Conservation (phyloP, 768 basidiomycete species). For the Butyriboletus loyo region DNA sequence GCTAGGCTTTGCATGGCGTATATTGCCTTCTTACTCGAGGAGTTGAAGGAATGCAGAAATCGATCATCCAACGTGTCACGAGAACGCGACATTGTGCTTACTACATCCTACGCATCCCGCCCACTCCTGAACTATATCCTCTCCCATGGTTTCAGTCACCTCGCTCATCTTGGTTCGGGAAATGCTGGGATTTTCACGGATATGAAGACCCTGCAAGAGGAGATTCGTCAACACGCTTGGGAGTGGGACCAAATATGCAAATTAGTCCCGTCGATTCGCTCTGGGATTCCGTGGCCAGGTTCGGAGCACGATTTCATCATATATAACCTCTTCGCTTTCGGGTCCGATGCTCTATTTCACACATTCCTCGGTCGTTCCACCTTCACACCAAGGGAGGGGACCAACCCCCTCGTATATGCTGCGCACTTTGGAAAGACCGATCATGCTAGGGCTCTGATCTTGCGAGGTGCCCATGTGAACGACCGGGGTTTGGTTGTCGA, state of each 20-base stretch:
- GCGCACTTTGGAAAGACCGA: neutral
- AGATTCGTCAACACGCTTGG: neutral
- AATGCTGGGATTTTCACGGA: neutral
- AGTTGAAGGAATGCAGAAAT: neutral
- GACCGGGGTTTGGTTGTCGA: neutral
- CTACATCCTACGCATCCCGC: neutral
- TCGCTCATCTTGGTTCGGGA: neutral
- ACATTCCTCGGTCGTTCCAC: neutral
- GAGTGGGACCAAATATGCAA: conserved; percentile 7
- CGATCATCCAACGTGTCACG: neutral
- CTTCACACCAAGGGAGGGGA: neutral
- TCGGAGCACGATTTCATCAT: conserved; percentile 1
- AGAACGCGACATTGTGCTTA: neutral
- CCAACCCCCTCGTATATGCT: conserved; percentile 13
- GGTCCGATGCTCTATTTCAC: neutral
- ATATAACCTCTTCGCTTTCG: conserved; percentile 8
- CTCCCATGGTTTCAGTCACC: conserved; percentile 7
- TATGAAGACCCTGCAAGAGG: neutral
- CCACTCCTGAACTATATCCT: conserved; percentile 12
- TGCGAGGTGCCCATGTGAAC: neutral
- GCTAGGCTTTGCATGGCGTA: conserved; percentile 13
- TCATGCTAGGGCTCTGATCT: neutral
- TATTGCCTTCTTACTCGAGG: conserved; percentile 2
- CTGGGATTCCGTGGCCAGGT: conserved; percentile 1
- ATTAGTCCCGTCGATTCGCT: neutral